A percentile compares a stretch with the other conserved stretches of the same genome.
Conservation (phyloP, 352 stramenopile genomes). For the Phytophthora boehmeriae region DNA sequence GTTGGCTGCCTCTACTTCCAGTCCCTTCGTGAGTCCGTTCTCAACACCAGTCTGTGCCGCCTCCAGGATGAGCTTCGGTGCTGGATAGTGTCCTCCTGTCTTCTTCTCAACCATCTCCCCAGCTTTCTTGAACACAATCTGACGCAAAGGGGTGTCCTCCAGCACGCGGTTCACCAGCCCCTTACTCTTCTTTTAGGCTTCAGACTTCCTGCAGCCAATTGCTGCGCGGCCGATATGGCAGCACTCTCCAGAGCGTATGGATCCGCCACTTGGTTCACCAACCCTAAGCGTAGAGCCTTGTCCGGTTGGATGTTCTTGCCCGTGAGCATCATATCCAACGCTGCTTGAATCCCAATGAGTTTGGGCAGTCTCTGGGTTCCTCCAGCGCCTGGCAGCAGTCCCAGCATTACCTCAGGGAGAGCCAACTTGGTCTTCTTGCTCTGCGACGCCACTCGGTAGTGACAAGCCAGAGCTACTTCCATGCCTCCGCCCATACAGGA, state of each 20-base stretch:
- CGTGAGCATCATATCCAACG: slow-evolving; percentile 98
- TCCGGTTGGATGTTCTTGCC: slow-evolving; percentile 96
- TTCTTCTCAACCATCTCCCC: slow-evolving; percentile 97
- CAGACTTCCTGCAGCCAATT: slow-evolving; percentile 90
- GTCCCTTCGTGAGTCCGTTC: slow-evolving; percentile 71
- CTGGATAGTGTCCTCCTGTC: slow-evolving; percentile 96
- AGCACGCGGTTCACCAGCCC: slow-evolving; percentile 87
- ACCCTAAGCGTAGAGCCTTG: slow-evolving; percentile 97
- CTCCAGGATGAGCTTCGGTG: slow-evolving; percentile 95
- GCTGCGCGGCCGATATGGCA: slow-evolving; percentile 89
- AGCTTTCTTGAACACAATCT: slow-evolving; percentile 96
- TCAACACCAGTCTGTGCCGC: slow-evolving; percentile 88
- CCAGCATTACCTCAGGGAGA: slow-evolving; percentile 97
- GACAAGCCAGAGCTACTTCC: slow-evolving; percentile 97
- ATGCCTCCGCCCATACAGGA: slow-evolving; percentile 96
- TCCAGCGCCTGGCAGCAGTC: slow-evolving; percentile 97
- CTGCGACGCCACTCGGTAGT: slow-evolving; percentile 97
- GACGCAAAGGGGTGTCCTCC: slow-evolving; percentile 94
- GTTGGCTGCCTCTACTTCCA: slow-evolving; percentile 94
- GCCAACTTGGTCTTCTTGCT: slow-evolving; percentile 96
- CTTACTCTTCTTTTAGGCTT: slow-evolving; percentile 94
- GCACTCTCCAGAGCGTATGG: slow-evolving; percentile 90
- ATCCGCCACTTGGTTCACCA: slow-evolving; percentile 96
- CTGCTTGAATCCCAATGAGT: slow-evolving; percentile 92
- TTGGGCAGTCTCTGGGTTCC: slow-evolving; percentile 96